phyloP scores from a whole-genome alignment of 306 rosid species.

The Vigna angularis region DNA sequence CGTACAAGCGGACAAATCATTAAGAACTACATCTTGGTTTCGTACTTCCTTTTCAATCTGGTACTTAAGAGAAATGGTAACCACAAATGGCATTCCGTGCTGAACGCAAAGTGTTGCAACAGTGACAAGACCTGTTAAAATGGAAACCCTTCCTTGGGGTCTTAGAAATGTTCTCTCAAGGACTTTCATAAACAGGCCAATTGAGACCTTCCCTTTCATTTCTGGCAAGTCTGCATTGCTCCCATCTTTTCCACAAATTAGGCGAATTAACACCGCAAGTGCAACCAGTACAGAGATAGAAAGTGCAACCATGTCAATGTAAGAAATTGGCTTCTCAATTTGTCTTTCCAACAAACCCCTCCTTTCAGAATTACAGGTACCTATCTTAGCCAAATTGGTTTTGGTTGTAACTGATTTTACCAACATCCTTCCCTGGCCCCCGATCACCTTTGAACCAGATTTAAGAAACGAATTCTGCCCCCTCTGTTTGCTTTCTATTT shows the following conservation, averaged over 20 bases:
- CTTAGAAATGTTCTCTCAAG: constrained; percentile 47
- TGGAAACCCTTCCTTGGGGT: constrained; percentile 58
- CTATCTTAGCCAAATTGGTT: constrained; percentile 25
- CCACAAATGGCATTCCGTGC: constrained; percentile 63
- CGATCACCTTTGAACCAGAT: constrained; percentile 58
- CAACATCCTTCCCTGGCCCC: constrained; percentile 63
- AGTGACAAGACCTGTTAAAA: constrained; percentile 47
- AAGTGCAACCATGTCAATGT: constrained; percentile 50
- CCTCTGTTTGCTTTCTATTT: constrained; percentile 17
- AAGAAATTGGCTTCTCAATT: constrained; percentile 54
- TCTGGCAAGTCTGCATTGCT: constrained; percentile 57
- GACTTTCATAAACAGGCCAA: constrained; percentile 39
- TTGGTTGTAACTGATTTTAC: constrained; percentile 53
- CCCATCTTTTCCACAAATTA: constrained; percentile 46
- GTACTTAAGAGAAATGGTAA: constrained; percentile 52
- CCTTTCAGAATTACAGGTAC: constrained; percentile 12
- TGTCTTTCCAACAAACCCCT: constrained; percentile 50
- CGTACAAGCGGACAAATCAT: constrained; percentile 63
- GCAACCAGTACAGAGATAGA: constrained; percentile 46
- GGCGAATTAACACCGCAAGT: constrained; percentile 55
- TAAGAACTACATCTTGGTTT: constrained; percentile 32
- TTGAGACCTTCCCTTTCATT: constrained; percentile 59
- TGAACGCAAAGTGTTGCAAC: constrained; percentile 54
- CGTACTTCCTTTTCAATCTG: constrained; percentile 46
- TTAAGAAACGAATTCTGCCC: constrained; percentile 61